Conservation (phyloP, 2,329 filamentous ascomycete species). For the Dactylella cylindrospora region DNA sequence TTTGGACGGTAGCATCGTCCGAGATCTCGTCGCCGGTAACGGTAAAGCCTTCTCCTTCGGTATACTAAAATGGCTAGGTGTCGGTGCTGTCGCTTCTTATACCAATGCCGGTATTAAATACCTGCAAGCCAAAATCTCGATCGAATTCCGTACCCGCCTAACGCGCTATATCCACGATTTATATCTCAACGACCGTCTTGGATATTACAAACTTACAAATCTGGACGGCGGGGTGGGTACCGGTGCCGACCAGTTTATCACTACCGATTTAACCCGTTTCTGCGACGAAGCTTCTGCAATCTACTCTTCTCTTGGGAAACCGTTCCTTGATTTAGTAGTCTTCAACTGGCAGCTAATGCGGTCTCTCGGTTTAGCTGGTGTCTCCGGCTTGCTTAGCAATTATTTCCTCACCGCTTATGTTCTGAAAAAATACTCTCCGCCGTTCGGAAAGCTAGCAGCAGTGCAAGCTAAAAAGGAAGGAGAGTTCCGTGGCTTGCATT, state of each 20-base stretch:
- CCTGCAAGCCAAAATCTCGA: slow-evolving; percentile 95
- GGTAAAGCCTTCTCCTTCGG: slow-evolving; percentile 85
- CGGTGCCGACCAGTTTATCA: slow-evolving; percentile 94
- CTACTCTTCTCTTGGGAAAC: slow-evolving; percentile 96
- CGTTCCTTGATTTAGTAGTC: slow-evolving; percentile 91
- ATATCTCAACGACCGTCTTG: slow-evolving; percentile 90
- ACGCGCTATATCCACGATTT: slow-evolving; percentile 97
- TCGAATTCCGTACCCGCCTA: slow-evolving; percentile 91
- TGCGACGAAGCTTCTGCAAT: slow-evolving; percentile 87
- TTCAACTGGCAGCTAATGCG: slow-evolving; percentile 98
- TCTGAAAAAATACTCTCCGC: slow-evolving; percentile 81
- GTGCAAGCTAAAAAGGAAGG: slow-evolving; percentile 94
- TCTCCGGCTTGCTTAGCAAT: slow-evolving; percentile 83
- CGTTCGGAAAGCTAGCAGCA: slow-evolving; percentile 94
- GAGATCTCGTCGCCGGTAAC: slow-evolving; percentile 92
- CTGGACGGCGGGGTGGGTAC: slow-evolving; percentile 90
- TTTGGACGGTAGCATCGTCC: slow-evolving; percentile 91
- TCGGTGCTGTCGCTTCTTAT: slow-evolving; percentile 90
- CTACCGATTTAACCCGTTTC: slow-evolving; percentile 92
- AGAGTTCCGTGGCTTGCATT: slow-evolving; percentile 85
- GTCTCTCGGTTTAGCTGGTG: slow-evolving; percentile 81
- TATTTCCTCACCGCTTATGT: slow-evolving; percentile 94
- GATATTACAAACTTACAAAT: slow-evolving; percentile 94
- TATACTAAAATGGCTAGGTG: slow-evolving; percentile 89
- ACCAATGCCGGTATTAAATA: slow-evolving; percentile 97